Evolutionary conservation across 2,329 filamentous ascomycete genomes (phyloP).

Genomic region (Neospermospora avenae): DNA sequence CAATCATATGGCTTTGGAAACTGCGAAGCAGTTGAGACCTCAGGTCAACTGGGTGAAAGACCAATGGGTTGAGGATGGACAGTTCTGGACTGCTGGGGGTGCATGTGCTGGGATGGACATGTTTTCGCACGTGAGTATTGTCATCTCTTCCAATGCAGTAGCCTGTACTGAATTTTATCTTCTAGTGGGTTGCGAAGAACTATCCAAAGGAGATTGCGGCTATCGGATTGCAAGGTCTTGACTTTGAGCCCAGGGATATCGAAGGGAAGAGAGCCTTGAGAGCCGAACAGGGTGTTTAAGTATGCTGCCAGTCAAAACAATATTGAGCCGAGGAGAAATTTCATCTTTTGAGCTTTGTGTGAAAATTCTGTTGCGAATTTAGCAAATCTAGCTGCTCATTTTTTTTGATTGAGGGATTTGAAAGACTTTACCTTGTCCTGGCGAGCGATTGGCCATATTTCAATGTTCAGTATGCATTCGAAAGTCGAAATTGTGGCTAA

Average conservation of each 20-base stretch:
- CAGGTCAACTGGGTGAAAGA: conserved; percentile 44
- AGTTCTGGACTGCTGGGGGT: conserved; percentile 46
- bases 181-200: conserved; percentile 25
- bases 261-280: conserved; percentile 33
- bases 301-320: no score
- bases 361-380: no score
- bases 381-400: no score
- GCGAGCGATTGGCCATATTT: no score
- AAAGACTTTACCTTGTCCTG: no score
- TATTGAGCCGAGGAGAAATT: no score
- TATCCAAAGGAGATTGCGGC: conserved; percentile 24
- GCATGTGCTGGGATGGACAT: conserved; percentile 43
- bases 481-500: no score
- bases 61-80: conserved; percentile 45
- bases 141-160: no score
- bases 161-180: background rate
- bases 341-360: no score
- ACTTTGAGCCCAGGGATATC: conserved; percentile 29
- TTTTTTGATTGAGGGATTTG: no score
- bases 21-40: conserved; percentile 35
- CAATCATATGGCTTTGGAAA: conserved; percentile 38
- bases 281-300: background rate
- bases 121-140: conserved; percentile 18
- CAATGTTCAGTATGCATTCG: no score
- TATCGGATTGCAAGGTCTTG: conserved; percentile 16